phyloP scores from a whole-genome alignment of 1,284 basidiomycete species.

The Omphalotus olearius region DNA sequence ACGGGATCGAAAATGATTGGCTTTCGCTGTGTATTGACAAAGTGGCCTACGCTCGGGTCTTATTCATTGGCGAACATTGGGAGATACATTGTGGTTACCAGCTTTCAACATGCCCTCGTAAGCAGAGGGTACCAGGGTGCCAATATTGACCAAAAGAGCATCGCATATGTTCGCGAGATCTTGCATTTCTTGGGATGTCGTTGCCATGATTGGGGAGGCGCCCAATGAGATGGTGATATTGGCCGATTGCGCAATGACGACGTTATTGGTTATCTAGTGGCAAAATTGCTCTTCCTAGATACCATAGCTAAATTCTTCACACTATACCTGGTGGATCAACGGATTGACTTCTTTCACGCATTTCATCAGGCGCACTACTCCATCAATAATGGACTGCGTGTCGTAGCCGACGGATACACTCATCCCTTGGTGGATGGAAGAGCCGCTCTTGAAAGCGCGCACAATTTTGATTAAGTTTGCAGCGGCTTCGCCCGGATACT shows the following conservation, averaged over 20 bases:
- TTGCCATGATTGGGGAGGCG: conserved; percentile 93
- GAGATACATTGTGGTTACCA: conserved; percentile 36
- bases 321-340: conserved; percentile 74
- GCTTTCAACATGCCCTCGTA: conserved; percentile 82
- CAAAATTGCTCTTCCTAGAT: conserved; percentile 8
- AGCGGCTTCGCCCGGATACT: conserved; percentile 59
- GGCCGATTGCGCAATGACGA: conserved; percentile 88
- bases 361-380: conserved; percentile 38
- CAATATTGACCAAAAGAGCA: conserved; percentile 86
- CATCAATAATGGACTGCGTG: conserved; percentile 24
- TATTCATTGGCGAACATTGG: neutral
- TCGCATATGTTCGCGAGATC: conserved; percentile 71
- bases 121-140: conserved; percentile 64
- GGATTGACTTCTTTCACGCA: conserved; percentile 54
- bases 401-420: conserved; percentile 9
- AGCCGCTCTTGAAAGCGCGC: conserved; percentile 33
- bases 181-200: conserved; percentile 76
- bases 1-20: conserved; percentile 94
- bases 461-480: conserved; percentile 41
- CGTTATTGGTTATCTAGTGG: conserved; percentile 82
- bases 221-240: conserved; percentile 89
- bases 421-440: conserved; percentile 9
- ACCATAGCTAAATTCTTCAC: neutral
- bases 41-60: conserved; percentile 31
- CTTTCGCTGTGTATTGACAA: conserved; percentile 71